Conservation (phyloP, 805 yeast genomes). For the Yarrowia sp. region DNA sequence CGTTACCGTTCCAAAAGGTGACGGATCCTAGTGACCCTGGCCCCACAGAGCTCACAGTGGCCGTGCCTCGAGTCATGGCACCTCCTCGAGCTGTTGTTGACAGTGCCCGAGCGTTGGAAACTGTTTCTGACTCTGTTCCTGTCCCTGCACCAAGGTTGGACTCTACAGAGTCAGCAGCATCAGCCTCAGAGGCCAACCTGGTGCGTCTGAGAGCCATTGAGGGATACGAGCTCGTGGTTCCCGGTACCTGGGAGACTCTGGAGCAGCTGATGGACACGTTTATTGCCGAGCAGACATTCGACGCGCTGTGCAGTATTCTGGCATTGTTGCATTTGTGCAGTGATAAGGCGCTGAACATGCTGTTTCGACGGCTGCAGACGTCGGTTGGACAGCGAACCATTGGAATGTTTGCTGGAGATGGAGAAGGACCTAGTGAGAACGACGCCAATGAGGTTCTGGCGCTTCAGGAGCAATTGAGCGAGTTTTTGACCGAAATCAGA, state of each 20-base stretch:
- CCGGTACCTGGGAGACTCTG: constrained; percentile 18
- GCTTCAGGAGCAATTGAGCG: neutral
- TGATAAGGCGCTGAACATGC: constrained; percentile 2
- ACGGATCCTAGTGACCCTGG: constrained; percentile 13
- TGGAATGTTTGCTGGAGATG: constrained; percentile 3
- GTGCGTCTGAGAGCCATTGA: constrained; percentile 14
- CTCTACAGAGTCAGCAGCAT: neutral
- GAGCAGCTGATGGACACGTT: constrained; percentile 22
- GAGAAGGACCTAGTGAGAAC: neutral
- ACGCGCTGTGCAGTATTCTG: neutral
- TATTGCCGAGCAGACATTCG: constrained; percentile 4
- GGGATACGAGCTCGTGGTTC: constrained; percentile 5
- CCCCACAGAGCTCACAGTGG: neutral
- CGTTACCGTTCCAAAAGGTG: constrained; percentile 23
- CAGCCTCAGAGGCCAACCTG: constrained; percentile 10
- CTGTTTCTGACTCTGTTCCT: neutral
- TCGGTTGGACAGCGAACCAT: constrained; percentile 5
- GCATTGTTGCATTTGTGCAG: constrained; percentile 3
- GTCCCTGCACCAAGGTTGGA: neutral
- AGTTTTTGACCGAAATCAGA: neutral
- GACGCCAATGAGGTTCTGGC: neutral
- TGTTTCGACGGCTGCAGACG: constrained; percentile 15
- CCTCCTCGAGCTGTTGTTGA: constrained; percentile 2
- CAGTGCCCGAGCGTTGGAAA: neutral
- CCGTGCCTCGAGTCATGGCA: neutral